Percentiles rank a stretch among this genome's conserved stretches.
phyloP scores from a whole-genome alignment of 2,329 filamentous ascomycete genomes.

The Colletotrichum eremochloae region DNA sequence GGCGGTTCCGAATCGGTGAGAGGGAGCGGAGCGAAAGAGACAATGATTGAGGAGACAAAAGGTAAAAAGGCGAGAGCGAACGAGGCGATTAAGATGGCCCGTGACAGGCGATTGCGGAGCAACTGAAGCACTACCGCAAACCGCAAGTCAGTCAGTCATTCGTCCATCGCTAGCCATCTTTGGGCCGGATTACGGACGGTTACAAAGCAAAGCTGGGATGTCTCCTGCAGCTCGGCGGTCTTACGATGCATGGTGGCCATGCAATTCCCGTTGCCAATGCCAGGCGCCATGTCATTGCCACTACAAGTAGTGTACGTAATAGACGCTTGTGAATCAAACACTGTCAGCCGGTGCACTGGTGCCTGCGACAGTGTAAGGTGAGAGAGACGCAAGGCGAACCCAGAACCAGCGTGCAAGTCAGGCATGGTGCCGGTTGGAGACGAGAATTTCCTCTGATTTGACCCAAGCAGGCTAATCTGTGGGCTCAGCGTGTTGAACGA shows the following conservation, averaged over 20 bases:
- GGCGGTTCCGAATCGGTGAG: constrained; percentile 5
- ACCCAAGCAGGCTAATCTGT: neutral
- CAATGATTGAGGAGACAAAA: neutral
- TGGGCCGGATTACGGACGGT: constrained; percentile 25
- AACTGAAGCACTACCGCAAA: constrained; percentile 14
- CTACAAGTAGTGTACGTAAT: neutral
- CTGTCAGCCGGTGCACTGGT: neutral
- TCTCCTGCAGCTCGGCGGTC: constrained; percentile 22
- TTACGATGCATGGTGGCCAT: constrained; percentile 37
- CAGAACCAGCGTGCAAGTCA: neutral
- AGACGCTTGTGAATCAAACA: neutral
- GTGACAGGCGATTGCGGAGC: constrained; percentile 8
- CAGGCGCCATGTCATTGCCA: constrained; percentile 27
- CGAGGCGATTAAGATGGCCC: neutral
- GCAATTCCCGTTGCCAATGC: constrained; percentile 14
- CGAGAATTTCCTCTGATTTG: neutral
- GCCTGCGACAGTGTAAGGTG: neutral
- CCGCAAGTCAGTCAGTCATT: constrained; percentile 36
- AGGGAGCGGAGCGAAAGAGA: constrained; percentile 9
- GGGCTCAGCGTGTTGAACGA: neutral
- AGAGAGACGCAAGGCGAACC: neutral
- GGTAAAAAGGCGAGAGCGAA: constrained; percentile 15
- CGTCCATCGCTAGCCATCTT: constrained; percentile 24
- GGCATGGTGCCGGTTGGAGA: constrained; percentile 4
- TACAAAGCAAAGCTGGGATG: constrained; percentile 23